Percentiles rank a stretch among this genome's conserved stretches.
phyloP scores from a whole-genome alignment of 192 early-diverging fungal genomes.

The Coemansia sp. region DNA sequence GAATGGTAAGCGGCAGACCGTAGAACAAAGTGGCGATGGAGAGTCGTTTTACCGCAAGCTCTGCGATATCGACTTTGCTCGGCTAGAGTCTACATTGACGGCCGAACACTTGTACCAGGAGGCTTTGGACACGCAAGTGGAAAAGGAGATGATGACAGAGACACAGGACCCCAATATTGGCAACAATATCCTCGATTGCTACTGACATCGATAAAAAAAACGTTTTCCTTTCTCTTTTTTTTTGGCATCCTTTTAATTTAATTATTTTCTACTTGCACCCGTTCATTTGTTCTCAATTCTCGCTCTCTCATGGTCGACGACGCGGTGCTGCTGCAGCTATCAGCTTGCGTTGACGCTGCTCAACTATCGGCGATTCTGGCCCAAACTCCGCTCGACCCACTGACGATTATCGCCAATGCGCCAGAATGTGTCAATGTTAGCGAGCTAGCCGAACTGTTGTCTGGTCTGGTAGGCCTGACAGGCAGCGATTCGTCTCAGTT shows the following conservation, averaged over 20 bases:
- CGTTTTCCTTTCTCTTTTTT: neutral
- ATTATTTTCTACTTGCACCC: neutral
- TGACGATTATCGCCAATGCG: constrained; percentile 20
- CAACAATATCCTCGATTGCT: constrained; percentile 57
- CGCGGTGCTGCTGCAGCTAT: constrained; percentile 12
- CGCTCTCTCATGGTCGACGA: neutral
- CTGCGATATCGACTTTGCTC: constrained; percentile 27
- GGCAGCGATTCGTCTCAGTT: constrained; percentile 6
- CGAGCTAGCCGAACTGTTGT: constrained; percentile 17
- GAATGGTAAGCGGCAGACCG: constrained; percentile 1
- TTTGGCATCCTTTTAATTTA: neutral
- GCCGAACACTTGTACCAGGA: constrained; percentile 53
- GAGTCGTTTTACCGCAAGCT: constrained; percentile 23
- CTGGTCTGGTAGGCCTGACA: neutral
- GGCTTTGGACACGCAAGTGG: constrained; percentile 50
- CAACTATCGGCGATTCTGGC: constrained; percentile 9
- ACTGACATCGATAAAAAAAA: constrained; percentile 6
- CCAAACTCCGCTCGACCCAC: constrained; percentile 6
- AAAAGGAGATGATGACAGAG: constrained; percentile 44
- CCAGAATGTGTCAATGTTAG: constrained; percentile 26
- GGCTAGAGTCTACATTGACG: constrained; percentile 32
- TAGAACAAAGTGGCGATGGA: neutral
- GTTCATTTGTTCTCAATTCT: neutral
- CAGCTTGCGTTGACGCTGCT: constrained; percentile 8
- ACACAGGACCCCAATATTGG: constrained; percentile 37